Evolutionary conservation across 2,329 filamentous ascomycete species (phyloP).

Genomic region (Nothophaeocryptopus gaeumannii): DNA sequence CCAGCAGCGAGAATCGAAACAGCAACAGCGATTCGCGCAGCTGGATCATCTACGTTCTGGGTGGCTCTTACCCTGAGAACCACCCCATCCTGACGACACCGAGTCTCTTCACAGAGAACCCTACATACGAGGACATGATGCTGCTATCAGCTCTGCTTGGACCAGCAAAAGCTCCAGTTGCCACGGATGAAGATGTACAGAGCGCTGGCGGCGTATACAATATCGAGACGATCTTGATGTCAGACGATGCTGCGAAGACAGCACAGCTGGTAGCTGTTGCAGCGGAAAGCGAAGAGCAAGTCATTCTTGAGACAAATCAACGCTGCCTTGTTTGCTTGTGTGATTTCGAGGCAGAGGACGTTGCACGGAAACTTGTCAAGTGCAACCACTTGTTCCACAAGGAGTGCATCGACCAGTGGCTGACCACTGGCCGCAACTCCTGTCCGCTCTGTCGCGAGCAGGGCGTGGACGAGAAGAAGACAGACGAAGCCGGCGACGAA

Average conservation of each 20-base stretch:
- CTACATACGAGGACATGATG: constrained; percentile 71
- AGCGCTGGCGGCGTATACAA: constrained; percentile 60
- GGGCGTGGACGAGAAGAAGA: constrained; percentile 53
- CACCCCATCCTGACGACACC: constrained; percentile 68
- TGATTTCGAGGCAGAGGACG: constrained; percentile 62
- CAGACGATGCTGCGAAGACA: constrained; percentile 26
- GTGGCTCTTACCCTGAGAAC: constrained; percentile 67
- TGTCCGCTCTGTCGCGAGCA: constrained; percentile 61
- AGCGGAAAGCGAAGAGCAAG: constrained; percentile 29
- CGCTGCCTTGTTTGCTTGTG: constrained; percentile 65
- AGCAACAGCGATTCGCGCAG: constrained; percentile 53
- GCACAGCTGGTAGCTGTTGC: constrained; percentile 34
- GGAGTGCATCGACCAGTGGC: constrained; percentile 70
- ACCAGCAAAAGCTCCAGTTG: constrained; percentile 66
- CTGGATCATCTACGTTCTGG: constrained; percentile 71
- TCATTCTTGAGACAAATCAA: constrained; percentile 41
- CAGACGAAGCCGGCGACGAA: constrained; percentile 10
- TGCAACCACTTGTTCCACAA: constrained; percentile 67
- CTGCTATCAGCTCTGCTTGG: constrained; percentile 64
- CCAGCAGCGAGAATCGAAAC: constrained; percentile 23
- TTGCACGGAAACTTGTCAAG: constrained; percentile 59
- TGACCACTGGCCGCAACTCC: constrained; percentile 64
- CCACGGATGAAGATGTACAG: constrained; percentile 61
- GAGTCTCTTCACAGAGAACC: constrained; percentile 67
- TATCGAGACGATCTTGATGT: constrained; percentile 38